Percentiles rank a stretch among this genome's conserved stretches.
These are phyloP conservation scores for Xylaria sp. DNA, from an alignment of 2,329 filamentous ascomycete species.

Conservation along the genomic window DNA sequence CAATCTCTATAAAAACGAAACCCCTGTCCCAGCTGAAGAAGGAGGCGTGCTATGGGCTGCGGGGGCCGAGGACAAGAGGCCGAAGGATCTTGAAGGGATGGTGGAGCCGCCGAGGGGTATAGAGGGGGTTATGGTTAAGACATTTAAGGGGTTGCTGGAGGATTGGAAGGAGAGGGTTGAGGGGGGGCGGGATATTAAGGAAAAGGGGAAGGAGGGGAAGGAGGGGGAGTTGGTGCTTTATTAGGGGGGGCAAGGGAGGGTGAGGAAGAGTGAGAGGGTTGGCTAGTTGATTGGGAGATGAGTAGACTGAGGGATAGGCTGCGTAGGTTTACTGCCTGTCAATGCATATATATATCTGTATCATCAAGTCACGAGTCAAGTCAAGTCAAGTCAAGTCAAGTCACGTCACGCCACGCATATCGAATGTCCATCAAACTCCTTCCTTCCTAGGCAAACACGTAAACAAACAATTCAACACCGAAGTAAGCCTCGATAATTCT, in stretches of 20 bases:
- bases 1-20: neutral
- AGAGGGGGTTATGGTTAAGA: constrained; percentile 10
- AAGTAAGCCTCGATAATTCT: neutral
- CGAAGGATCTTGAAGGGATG: neutral
- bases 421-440: too few relatives aligned
- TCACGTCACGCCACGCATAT: too few relatives aligned
- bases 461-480: too few relatives aligned
- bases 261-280: too few relatives aligned
- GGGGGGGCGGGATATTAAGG: neutral
- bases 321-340: neutral
- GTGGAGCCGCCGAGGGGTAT: constrained; percentile 20
- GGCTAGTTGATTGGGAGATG: too few relatives aligned
- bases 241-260: too few relatives aligned
- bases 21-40: too few relatives aligned
- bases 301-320: neutral
- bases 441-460: too few relatives aligned
- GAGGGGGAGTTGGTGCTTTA: constrained; percentile 3
- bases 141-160: constrained; percentile 10
- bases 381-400: neutral
- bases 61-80: constrained; percentile 17
- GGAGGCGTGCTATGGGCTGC: constrained; percentile 30
- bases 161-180: constrained; percentile 22
- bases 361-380: neutral
- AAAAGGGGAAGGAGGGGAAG: neutral
- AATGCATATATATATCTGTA: neutral